Evolutionary conservation across 805 yeast species (phyloP), one percentile per base, ranked within the genome.

Genomic region (Zygotorulaspora sp.): DNA sequence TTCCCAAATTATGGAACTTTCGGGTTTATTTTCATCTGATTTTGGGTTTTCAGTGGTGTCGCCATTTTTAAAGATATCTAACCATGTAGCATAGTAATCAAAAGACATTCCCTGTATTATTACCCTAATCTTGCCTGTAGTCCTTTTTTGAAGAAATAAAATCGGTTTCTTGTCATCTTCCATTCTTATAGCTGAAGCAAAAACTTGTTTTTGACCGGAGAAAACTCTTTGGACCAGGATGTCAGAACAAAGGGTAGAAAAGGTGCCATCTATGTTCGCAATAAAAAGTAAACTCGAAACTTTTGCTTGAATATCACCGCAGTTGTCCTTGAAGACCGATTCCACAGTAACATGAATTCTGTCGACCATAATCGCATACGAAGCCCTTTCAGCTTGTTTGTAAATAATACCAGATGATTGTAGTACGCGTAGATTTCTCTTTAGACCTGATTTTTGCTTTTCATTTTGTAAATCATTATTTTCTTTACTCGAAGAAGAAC

Each of bases 31-130:
- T 17, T 23, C 19, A 21, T 17, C 13, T 6, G 9, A 6, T 15
- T 12, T 9, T 32, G n/a, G 19, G 22, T 5, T 28, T 3, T 17
- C 18, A 27, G 18, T 16, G 9, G 11, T 14, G 13, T 17, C 27
- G 10, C 30, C 5, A 16, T 38, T 32, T 28, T 38, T 38, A 14
- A 46, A 17, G n/a, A 44, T 30, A 13, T 45, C 49, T 12, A 83
- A 40, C 83, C 89, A 76, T 16, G 63, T 58, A 0, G 88, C 76
- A 48, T 77, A 72, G 48, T 83, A 83, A 27, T 78, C 76, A 2
- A 81, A 6, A 4, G 63, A 47, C 9, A 75, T 37, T 41, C 78
- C 75, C 23, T 74, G 64, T 15, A 81, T 44, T 30, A 67, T 63
- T 2, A 78, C 47, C 18, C 70, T 74, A 5, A 70, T 35, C 2